A percentile compares a stretch with the other conserved stretches of the same genome.
These are phyloP conservation scores for Ephemerocybe angulata DNA, from an alignment of 768 basidiomycete genomes.

Conservation along the genomic window DNA sequence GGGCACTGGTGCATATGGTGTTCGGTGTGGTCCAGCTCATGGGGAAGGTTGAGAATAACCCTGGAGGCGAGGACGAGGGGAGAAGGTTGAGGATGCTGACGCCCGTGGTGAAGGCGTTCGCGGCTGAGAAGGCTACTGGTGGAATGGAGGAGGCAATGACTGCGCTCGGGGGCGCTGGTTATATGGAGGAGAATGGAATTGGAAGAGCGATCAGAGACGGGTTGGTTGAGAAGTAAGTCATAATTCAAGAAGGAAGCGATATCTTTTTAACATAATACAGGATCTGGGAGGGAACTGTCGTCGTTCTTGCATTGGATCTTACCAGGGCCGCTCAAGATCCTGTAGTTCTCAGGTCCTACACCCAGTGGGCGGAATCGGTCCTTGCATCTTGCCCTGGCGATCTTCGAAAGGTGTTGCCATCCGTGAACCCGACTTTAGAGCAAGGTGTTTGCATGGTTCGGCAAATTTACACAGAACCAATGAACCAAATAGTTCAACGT, in stretches of 20 bases:
- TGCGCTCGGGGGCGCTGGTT: constrained; percentile 71
- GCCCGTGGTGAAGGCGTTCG: constrained; percentile 67
- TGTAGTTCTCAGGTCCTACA: constrained; percentile 42
- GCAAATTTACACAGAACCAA: constrained; percentile 36
- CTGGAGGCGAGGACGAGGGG: constrained; percentile 43
- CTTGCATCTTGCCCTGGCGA: constrained; percentile 39
- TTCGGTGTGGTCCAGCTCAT: constrained; percentile 59
- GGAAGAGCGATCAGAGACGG: constrained; percentile 66
- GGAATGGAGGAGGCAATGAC: constrained; percentile 77
- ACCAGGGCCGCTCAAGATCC: constrained; percentile 50
- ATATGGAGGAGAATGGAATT: constrained; percentile 80
- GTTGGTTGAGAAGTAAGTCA: constrained; percentile 60
- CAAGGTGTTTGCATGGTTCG: constrained; percentile 39
- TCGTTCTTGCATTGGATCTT: constrained; percentile 67
- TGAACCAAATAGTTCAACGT: constrained; percentile 48
- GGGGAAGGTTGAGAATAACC: constrained; percentile 56
- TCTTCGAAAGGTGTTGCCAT: constrained; percentile 25
- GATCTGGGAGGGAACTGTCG: constrained; percentile 78
- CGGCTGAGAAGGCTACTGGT: constrained; percentile 55
- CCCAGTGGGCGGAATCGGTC: constrained; percentile 52
- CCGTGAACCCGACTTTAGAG: constrained; percentile 31
- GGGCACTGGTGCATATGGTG: constrained; percentile 58
- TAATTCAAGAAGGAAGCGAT: neutral
- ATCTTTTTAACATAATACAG: constrained; percentile 21
- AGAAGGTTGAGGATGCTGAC: constrained; percentile 60